Base-by-base conservation (phyloP, 2,329 filamentous ascomycete species). In the Tricladium varicosporioides region DNA sequence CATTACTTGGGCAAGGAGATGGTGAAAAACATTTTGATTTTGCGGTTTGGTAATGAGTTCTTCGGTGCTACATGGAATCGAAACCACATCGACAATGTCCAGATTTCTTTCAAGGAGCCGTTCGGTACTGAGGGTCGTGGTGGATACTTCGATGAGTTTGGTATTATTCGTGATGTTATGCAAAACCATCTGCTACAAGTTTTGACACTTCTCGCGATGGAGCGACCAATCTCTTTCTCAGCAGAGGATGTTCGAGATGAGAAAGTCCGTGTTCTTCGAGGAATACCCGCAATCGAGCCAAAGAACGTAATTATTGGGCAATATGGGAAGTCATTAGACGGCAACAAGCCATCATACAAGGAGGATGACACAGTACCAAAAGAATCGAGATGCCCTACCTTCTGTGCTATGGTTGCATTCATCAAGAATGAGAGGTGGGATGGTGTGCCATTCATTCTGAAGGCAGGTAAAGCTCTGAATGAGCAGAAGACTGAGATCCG, bases 341-440 rank as follows among this genome's bases (percentile, higher is more conserved):
- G 93, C 68, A 92, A 84, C 77, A 99, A 97, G 82, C 94, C 94
- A 48, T 87, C 91, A 44, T 99, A 99, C 83, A 96, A 97, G 79
- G 94, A 99, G 77, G 94, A 99, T 68, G 92, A 97, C 72, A 97
- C 94, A 16, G 94, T 99, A 31, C 94, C 94, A 58, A 94, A 96
- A 78, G 92, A 96, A 66, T 97, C 93, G 33, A 87, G 95, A 69
- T 99, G 94, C 83, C 93, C 94, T 27, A 99, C 94, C 5, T 99
- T 99, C 81, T 96, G 92, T 71, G 93, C 94, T 40, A 86, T 99
- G 76, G 93, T 96, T 36, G 92, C 92, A 36, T 96, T 95, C 78
- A 97, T 99, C 78, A 97, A 97, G 85, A 99, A 99, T 75, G 94
- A 99, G 85, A 84, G 94, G 68, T 99, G 94, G 94, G 95, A 99